Base-by-base conservation (phyloP, 345 rosid species). In the Hibiscus trionum region DNA sequence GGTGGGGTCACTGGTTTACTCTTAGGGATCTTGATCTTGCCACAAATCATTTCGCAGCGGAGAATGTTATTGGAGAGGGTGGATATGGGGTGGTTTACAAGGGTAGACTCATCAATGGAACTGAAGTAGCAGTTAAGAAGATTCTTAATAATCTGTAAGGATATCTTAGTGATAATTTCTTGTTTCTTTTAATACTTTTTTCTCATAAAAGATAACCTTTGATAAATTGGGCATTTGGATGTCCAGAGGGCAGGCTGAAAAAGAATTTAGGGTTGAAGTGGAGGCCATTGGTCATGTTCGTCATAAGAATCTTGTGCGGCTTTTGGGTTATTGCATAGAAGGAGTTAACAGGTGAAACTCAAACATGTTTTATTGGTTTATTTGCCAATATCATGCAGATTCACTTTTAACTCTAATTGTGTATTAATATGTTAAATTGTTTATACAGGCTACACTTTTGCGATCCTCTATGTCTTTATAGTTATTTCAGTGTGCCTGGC, bases 1-100 rank as follows among this genome's bases (percentile, higher is more conserved):
- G 99, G 52, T 95, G 99, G 99, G 99, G 99, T 50, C 97, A 95
- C 72, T 92, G 97, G 97, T 95, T 95, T 80, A 95, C 99, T 72
- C 97, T 92, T 49, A 83, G 99, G 81, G 99, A 95, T 82, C 97
- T 95, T 68, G 85, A 95, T 80, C 82, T 85, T 44, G 97, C 99
- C 0, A 92, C 99, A 15, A 83, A 81, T 72, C 89, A 84, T 61
- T 95, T 95, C 75, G 73, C 91, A 11, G 77, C 90, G 0, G 93
- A 87, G 74, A 90, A 95, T 86, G 90, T 95, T 50, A 77, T 95
- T 61, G 99, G 99, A 37, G 99, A 95, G 79, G 99, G 99, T 69
- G 99, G 99, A 73, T 95, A 95, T 80, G 99, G 99, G 75, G 86
- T 95, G 75, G 97, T 95, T 75, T 92, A 95, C 77, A 79, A 73